phyloP scores from a whole-genome alignment of 2,329 filamentous ascomycete genomes.

The Botrytis cinerea region DNA sequence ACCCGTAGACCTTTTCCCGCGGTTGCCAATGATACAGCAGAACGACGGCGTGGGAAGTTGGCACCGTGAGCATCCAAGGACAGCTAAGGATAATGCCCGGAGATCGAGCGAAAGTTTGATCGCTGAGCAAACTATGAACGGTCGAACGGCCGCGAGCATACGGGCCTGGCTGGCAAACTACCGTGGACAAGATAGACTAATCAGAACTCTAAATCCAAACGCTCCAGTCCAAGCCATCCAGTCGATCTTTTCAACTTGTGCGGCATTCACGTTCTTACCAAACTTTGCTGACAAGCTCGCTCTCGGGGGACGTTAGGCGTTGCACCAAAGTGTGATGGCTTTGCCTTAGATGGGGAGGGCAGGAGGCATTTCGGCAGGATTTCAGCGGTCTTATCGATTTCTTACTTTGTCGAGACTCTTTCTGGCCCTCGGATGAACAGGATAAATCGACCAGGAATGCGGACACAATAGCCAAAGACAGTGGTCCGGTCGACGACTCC shows the following conservation, averaged over 20 bases:
- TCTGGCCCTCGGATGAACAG: constrained; percentile 9
- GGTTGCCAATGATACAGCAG: neutral
- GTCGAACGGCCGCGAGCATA: neutral
- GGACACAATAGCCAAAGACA: neutral
- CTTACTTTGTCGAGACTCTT: neutral
- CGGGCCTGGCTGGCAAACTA: neutral
- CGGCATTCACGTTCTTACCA: neutral
- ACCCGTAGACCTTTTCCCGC: constrained; percentile 13
- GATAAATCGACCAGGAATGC: neutral
- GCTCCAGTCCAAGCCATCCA: neutral
- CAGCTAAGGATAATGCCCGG: neutral
- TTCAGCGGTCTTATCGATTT: neutral
- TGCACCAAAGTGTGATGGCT: neutral
- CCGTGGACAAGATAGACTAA: constrained; percentile 11
- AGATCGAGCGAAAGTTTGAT: neutral
- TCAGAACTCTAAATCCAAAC: constrained; percentile 9
- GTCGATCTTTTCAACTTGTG: constrained; percentile 1
- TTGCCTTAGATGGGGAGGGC: neutral
- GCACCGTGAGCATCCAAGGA: neutral
- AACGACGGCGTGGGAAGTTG: constrained; percentile 5
- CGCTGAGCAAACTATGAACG: neutral
- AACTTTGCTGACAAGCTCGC: neutral
- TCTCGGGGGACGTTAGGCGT: neutral
- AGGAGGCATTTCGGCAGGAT: neutral
- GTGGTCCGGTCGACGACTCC: neutral